phyloP scores from a whole-genome alignment of 129 eudicot genomes.

The Flaveria sonorensis region DNA sequence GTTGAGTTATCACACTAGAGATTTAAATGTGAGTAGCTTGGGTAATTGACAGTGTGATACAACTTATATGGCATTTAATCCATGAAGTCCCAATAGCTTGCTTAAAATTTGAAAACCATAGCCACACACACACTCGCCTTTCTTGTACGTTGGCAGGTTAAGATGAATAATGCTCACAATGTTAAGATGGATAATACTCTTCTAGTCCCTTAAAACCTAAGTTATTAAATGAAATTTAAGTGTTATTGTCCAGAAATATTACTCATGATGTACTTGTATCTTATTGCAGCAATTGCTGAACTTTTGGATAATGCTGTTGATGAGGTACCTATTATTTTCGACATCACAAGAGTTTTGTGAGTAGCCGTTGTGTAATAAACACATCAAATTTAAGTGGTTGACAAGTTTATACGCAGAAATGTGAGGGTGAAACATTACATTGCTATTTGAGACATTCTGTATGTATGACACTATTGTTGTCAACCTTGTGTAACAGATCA shows the following conservation, averaged over 20 bases:
- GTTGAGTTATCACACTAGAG: not conserved
- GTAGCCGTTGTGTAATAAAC: not conserved
- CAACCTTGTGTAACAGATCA: slow-evolving; percentile 48
- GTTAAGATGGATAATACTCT: not conserved
- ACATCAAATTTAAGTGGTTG: not conserved
- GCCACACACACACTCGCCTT: not conserved
- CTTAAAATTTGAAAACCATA: slow-evolving; percentile 3
- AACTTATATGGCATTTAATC: not conserved
- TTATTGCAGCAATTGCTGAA: slow-evolving; percentile 88
- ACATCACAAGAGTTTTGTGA: not conserved
- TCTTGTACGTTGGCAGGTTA: slow-evolving; percentile 15
- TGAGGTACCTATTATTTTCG: slow-evolving; percentile 54
- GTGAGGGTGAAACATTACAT: not conserved
- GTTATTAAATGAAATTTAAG: not conserved
- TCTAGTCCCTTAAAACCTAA: slow-evolving; percentile 4
- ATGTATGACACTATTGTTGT: slow-evolving; percentile 20
- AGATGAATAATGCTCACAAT: not conserved
- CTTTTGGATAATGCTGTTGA: slow-evolving; percentile 93
- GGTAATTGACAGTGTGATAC: not conserved
- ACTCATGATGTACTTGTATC: slow-evolving; percentile 15
- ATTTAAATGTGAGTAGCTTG: not conserved
- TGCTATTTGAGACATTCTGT: not conserved
- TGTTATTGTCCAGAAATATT: not conserved
- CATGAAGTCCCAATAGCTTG: not conserved
- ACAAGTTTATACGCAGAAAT: not conserved